Conservation (phyloP, 1,139 yeast genomes). For the Yamadazyma blattariae region DNA sequence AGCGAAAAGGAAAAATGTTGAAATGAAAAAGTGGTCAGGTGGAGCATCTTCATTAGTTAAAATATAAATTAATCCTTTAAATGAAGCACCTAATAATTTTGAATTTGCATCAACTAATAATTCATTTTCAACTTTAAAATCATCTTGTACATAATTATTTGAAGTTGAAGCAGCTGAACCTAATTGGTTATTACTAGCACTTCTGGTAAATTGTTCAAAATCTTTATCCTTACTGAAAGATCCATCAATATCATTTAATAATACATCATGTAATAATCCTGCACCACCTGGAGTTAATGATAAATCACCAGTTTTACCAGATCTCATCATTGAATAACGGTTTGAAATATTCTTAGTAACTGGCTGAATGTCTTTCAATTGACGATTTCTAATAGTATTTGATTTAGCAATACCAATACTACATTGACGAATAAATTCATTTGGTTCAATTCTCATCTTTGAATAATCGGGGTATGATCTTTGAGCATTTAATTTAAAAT, state of each 20-base stretch:
- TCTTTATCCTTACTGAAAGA: constrained; percentile 42
- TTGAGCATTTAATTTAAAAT: constrained; percentile 63
- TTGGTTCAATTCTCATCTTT: constrained; percentile 56
- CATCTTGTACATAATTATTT: constrained; percentile 4
- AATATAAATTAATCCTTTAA: constrained; percentile 68
- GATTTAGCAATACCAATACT: constrained; percentile 58
- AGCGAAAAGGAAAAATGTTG: constrained; percentile 80
- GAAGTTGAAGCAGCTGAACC: constrained; percentile 15
- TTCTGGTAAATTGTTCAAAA: constrained; percentile 37
- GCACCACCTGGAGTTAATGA: constrained; percentile 60
- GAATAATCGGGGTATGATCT: constrained; percentile 74
- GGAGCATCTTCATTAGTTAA: constrained; percentile 72
- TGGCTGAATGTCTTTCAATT: constrained; percentile 13
- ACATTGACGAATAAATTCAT: constrained; percentile 58
- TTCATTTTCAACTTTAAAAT: constrained; percentile 35
- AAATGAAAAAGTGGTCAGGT: constrained; percentile 65
- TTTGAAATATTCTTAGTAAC: constrained; percentile 19
- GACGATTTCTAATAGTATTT: constrained; percentile 29
- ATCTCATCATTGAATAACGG: constrained; percentile 60
- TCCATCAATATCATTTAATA: constrained; percentile 41
- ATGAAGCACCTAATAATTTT: constrained; percentile 71
- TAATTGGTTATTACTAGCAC: no score
- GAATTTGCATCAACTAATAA: constrained; percentile 49
- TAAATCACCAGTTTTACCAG: constrained; percentile 53
- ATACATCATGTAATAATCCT: constrained; percentile 48